Conservation (phyloP, 305 asterid genomes). For the Solanum aculeatissimum region DNA sequence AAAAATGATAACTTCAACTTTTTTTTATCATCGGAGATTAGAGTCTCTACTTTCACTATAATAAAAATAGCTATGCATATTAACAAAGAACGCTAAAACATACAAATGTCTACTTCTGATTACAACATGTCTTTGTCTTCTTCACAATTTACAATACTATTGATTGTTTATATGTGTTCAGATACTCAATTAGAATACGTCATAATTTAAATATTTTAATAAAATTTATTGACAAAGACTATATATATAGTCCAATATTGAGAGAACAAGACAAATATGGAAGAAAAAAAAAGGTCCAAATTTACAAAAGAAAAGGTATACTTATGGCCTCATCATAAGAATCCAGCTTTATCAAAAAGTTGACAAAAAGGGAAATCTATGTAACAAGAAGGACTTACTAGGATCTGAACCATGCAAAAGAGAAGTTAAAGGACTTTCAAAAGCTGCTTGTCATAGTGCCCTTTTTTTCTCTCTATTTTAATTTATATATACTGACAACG, state of each 20-base stretch:
- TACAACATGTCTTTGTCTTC: no score
- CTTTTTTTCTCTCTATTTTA: not conserved
- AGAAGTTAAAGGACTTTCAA: conserved; percentile 17
- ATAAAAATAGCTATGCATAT: no score
- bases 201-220: not conserved
- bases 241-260: conserved; percentile 2
- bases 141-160: no score
- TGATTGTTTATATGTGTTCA: no score
- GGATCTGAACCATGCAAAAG: conserved; percentile 30
- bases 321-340: conserved; percentile 24
- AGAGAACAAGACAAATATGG: conserved; percentile 17
- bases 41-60: no score
- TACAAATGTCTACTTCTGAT: no score
- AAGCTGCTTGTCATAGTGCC: not conserved
- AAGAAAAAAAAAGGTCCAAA: conserved; percentile 24
- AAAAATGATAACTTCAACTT: no score
- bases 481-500: not conserved
- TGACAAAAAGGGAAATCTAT: conserved; percentile 23
- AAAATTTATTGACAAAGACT: not conserved
- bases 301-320: conserved; percentile 8
- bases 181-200: not conserved
- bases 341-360: conserved; percentile 35
- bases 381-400: conserved; percentile 24
- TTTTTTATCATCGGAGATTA: no score
- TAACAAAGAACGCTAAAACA: no score